These are phyloP conservation scores for Neurospora sp. DNA, from an alignment of 495 filamentous ascomycete genomes.

Conservation along the genomic window DNA sequence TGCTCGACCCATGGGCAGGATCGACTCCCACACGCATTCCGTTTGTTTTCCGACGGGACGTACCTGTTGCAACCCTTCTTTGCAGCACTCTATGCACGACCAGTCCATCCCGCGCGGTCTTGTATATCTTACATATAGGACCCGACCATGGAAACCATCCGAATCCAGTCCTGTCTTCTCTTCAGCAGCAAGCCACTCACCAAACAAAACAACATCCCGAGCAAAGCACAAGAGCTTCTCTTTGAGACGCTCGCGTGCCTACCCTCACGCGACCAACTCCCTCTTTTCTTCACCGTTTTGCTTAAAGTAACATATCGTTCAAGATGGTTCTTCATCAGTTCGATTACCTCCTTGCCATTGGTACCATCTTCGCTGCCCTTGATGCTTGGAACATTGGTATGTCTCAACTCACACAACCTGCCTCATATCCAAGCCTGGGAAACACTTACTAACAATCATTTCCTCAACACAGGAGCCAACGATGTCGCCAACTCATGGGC, in stretches of 20 bases:
- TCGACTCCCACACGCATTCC: neutral
- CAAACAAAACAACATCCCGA: neutral
- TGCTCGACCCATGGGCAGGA: neutral
- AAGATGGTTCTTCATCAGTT: slow-evolving; percentile 41
- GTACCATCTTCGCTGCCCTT: slow-evolving; percentile 64
- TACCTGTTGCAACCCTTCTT: neutral
- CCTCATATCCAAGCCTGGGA: neutral
- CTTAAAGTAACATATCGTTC: neutral
- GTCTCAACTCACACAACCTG: neutral
- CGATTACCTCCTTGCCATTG: slow-evolving; percentile 65
- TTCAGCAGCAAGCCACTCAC: neutral
- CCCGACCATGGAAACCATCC: neutral
- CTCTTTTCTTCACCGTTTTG: neutral
- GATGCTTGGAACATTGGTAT: slow-evolving; percentile 60
- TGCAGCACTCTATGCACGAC: neutral
- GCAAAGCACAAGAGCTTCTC: neutral
- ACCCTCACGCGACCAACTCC: neutral
- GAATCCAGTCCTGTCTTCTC: neutral
- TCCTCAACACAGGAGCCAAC: slow-evolving; percentile 41
- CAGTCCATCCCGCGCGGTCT: neutral
- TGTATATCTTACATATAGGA: neutral
- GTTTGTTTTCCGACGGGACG: neutral
- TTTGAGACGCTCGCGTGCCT: neutral
- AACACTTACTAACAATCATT: neutral
- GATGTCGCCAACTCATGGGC: slow-evolving; percentile 74